These are phyloP conservation scores for Populus nigra DNA, from an alignment of 345 rosid genomes.

Conservation along the genomic window DNA sequence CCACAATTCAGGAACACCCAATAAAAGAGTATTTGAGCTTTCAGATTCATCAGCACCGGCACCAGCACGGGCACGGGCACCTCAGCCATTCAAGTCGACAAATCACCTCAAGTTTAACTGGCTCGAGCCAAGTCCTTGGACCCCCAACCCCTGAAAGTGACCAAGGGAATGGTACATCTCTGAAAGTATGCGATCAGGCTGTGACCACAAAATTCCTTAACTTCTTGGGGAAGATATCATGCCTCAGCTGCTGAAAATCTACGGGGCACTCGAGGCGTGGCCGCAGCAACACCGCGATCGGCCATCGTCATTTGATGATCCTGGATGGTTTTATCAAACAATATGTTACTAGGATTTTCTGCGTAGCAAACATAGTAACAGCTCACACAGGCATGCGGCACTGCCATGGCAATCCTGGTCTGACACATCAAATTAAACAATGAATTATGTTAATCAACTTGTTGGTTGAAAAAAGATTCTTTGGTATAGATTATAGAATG, in stretches of 20 bases:
- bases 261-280: conserved; percentile 70
- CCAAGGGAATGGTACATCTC: conserved; percentile 7
- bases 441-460: conserved; percentile 12
- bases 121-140: background rate
- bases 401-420: conserved; percentile 96
- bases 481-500: background rate
- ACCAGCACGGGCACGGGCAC: background rate
- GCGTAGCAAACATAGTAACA: conserved; percentile 95
- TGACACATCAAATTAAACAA: conserved; percentile 28
- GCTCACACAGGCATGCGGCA: conserved; percentile 93
- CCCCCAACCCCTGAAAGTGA: conserved; percentile 7
- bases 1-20: conserved; percentile 8
- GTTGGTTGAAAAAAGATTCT: conserved; percentile 1
- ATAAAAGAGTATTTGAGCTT: background rate
- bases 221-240: background rate
- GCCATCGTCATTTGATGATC: conserved; percentile 47
- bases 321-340: conserved; percentile 67
- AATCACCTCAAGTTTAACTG: conserved; percentile 2
- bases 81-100: conserved; percentile 5
- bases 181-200: background rate
- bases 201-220: conserved; percentile 5
- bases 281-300: conserved; percentile 47
- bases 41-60: background rate
- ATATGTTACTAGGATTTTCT: conserved; percentile 66
- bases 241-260: conserved; percentile 14